Evolutionary conservation across 2,329 filamentous ascomycete species (phyloP), one percentile per base, ranked within the genome.

Genomic region (Paecilomyces variotii): DNA sequence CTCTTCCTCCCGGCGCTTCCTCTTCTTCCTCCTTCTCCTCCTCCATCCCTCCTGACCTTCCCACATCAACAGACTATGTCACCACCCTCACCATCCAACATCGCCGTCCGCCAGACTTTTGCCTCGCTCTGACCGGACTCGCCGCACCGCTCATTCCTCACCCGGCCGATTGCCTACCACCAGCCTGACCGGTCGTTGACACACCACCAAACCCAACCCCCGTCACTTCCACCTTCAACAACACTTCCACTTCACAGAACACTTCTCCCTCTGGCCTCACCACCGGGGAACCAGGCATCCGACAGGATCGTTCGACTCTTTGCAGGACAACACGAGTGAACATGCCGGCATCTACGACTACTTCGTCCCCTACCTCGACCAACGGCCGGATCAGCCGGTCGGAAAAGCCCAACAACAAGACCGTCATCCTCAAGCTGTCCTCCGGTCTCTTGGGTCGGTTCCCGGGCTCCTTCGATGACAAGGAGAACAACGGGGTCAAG

Each of bases 361-460:
- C 69, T 49, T 59, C 62, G 65, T 62, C 66, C 60, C 64, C 66
- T 25, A 59, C 67, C 28, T 61, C 63, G 19, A 57, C 67, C 63
- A 72, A 70, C 68, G 70, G 72, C 68, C 74, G 72, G 68, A 69
- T 72, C 56, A 72, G 64, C 63, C 64, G 68, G 51, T 62, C 39
- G 39, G 39, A 45, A 24, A 45, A 45, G 39, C 19, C 65, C 64
- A 71, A 66, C 59, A 71, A 66, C 59, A 67, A 65, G 63, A 62
- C 63, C 26, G 60, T 78, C 54, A 64, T 73, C 58, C 69, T 79
- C n/a, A 76, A 73, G 65, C 64, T 79, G 53, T 69, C 74, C 6
- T 63, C 73, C 3, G 64, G 68, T 7, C 34, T 71, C 4, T 65
- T 79, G n/a, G 67, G 68, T 60, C 70, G 70, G 34, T 77, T 78